These are phyloP conservation scores for Capsicum pubescens DNA, from an alignment of 257 asterid species.

Conservation along the genomic window DNA sequence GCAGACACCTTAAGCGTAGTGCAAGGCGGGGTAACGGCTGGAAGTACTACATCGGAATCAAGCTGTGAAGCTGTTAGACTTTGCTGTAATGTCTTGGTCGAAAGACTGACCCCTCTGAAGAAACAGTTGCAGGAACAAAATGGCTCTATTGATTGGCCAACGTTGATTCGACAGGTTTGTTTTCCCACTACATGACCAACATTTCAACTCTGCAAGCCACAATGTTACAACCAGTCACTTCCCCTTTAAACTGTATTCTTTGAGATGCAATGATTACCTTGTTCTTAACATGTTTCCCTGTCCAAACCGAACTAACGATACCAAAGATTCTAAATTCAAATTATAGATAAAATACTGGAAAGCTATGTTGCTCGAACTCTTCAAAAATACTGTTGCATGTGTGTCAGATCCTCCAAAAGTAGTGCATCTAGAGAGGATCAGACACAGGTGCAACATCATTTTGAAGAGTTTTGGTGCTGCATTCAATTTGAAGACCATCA, in stretches of 20 bases:
- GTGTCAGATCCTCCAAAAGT: no score
- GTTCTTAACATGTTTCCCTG: not conserved
- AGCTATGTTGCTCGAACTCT: no score
- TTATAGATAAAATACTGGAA: not conserved
- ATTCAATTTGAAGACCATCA: not conserved
- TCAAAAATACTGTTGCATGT: no score
- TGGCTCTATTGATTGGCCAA: conserved; percentile 61
- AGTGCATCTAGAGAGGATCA: no score
- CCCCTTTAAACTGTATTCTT: not conserved
- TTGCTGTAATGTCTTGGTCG: conserved; percentile 68
- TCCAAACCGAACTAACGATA: not conserved
- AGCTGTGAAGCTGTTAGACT: conserved; percentile 75
- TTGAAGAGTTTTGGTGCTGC: not conserved
- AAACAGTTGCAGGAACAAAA: conserved; percentile 52
- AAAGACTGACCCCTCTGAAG: conserved; percentile 56
- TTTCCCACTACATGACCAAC: not conserved
- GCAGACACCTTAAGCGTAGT: conserved; percentile 73
- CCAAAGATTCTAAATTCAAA: not conserved
- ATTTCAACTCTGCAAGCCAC: conserved; percentile 4
- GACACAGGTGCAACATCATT: no score
- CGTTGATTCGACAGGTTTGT: conserved; percentile 59
- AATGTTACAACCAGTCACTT: not conserved
- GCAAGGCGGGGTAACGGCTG: conserved; percentile 72
- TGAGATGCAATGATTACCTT: not conserved
- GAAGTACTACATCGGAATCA: conserved; percentile 83